Base-by-base conservation (phyloP, 2,329 filamentous ascomycete genomes). In the Raffaelea albimanens region DNA sequence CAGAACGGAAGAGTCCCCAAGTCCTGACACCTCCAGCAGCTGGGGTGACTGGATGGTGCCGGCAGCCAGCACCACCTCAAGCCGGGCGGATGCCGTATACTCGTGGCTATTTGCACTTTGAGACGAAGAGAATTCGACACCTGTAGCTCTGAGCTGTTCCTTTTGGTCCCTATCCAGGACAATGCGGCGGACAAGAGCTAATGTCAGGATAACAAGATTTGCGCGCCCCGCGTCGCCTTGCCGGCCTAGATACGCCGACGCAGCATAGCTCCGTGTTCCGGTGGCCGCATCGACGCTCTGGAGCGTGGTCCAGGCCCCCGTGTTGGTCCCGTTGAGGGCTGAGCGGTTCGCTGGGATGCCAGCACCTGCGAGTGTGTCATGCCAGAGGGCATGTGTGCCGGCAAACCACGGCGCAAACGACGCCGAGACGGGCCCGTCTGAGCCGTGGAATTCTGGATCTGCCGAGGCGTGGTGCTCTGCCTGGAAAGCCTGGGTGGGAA, bases 61-160 rank as follows among this genome's bases (percentile, higher is more conserved):
- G 0, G 67, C 66, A 1, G 67, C 61, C 2, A 74, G 54, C 38
- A 72, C 63, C 2, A 72, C 61, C 48, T 72, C 70, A 20, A 13
- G 43, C 18, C 10, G n/a, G n/a, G 40, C 40, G n/a, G 20, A 8
- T 23, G 23, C 40, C 11, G 10, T 29, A 18, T 16, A 34, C 9
- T 16, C 10, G 9, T 34, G 9, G 9, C 31, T 16, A 34, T 34
- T 16, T 16, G 10, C 16, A 16, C 10, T 10, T 34, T 9, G 16
- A 34, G 9, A 9, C 10, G 9, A 16, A 16, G 10, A 10, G 31
- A 10, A 34, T 16, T 34, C 31, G 31, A 34, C 31, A 34, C 31
- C 16, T 9, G 31, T 34, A 10, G 31, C 31, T 10, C 31, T 9
- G 10, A 34, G 16, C 16, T 34, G 9, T 9, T 9, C 16, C 31